Conservation (phyloP, 257 asterid genomes). For the Solanum infundibuliforme region DNA sequence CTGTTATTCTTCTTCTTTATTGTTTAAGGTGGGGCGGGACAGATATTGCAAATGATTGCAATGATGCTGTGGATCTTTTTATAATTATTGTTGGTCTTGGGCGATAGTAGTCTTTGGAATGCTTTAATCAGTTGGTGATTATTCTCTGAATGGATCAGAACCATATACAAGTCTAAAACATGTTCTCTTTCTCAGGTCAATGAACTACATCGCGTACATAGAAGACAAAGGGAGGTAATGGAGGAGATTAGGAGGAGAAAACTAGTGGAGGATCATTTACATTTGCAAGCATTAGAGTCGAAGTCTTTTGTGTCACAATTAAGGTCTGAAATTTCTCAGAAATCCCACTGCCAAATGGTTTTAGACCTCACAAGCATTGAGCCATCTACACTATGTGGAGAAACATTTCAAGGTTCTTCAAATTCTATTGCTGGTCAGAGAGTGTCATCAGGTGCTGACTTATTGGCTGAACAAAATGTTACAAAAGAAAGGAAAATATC, state of each 20-base stretch:
- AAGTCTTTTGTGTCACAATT: conserved; percentile 15
- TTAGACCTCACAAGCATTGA: conserved; percentile 5
- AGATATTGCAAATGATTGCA: background rate
- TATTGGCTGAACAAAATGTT: conserved; percentile 6
- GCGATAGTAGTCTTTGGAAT: background rate
- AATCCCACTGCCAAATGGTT: conserved; percentile 20
- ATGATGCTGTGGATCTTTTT: background rate
- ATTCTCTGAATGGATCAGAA: background rate
- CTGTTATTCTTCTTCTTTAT: background rate
- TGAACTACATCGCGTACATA: conserved; percentile 61
- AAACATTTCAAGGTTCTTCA: conserved; percentile 20
- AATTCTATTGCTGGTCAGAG: conserved; percentile 3
- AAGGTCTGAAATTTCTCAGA: conserved; percentile 23
- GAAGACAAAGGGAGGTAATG: conserved; percentile 62
- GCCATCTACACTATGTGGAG: conserved; percentile 12
- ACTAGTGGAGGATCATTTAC: conserved; percentile 15
- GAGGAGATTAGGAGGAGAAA: conserved; percentile 32
- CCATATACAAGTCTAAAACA: background rate
- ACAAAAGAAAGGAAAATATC: conserved; percentile 11
- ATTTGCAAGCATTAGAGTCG: conserved; percentile 20
- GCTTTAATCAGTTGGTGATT: background rate
- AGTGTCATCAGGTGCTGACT: conserved; percentile 3
- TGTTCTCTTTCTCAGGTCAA: conserved; percentile 37
- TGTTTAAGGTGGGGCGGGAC: background rate
- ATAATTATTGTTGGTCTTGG: background rate